Evolutionary conservation across 805 yeast species (phyloP), one percentile per base, ranked within the genome.

Genomic region (Candida nonsorbophila): DNA sequence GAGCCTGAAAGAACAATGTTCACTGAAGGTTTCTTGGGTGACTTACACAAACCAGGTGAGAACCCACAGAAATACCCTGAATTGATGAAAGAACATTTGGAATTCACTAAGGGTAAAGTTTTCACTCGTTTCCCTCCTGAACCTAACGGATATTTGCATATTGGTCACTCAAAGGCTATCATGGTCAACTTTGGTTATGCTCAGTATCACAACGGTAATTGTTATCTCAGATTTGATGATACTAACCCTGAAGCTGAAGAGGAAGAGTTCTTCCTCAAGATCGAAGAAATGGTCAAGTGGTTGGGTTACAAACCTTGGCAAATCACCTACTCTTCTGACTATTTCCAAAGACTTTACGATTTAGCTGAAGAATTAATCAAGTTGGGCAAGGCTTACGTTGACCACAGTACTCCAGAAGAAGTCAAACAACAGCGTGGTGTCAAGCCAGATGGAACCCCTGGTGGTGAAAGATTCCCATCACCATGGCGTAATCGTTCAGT

Each of bases 171-270:
- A 23, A 92, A 92, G 62, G 98, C 98, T 29, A 90, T 92, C 53
- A 84, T 92, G 76, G 96, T 90, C 31, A 88, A 92, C 56, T 92
- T 92, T 58, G 99, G 99, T n/a, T 92, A 70, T 57, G 98, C 98
- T 22, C 80, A 83, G 52, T 81, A 66, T 61, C 69, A 87, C 55
- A 72, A 75, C 38, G 99, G 99, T 40, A 69, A 74, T 30, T 92
- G 98, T 58, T 86, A 87, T 54, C 71, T 92, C 55, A 75, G 99
- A 56, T 92, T 77, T 47, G 99, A 92, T 58, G 99, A 92, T 54
- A 92, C 99, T 19, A 92, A 92, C 51, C 99, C 99, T 2, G 98
- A 92, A 61, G 96, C 97, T 25, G 99, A 92, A 62, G 97, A 92
- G 45, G 96, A 87, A 44, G 76, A 77, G 32, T 92, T 83, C 55